Evolutionary conservation across 331 rosid species (phyloP), one percentile per base, ranked within the genome.

Genomic region (Pyrus hybrid): DNA sequence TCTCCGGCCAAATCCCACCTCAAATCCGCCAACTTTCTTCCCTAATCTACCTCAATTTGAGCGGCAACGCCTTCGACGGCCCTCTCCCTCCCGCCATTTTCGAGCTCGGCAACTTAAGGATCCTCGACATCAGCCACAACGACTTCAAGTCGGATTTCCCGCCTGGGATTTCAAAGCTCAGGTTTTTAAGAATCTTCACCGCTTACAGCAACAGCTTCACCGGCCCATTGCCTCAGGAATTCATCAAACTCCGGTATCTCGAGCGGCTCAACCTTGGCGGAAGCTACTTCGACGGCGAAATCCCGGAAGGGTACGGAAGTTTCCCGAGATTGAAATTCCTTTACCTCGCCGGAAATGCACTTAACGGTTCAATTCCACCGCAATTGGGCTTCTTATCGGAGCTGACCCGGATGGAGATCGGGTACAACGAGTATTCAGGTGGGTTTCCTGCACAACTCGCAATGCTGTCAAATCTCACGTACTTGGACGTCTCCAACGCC

Each of bases 181-280:
- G 71, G 76, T 90, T 91, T 80, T 78, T 95, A 63, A 82, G 88
- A 16, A 51, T 84, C 71, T 95, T 95, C 81, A 77, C 86, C 53
- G 96, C 98, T 72, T 95, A 80, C 77, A 95, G 97, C 78, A 95
- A 95, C 86, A 89, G 76, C 88, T 92, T 95, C 81, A 74, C 84
- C 0, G 98, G 99, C 6, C 84, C 91, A 5, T 68, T 95, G 16
- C 94, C 93, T 1, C 71, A 53, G 53, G 99, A 95, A 13, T 30
- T 95, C n/a, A 53, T 43, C 65, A 43, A 67, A 53, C 96, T 90
- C 14, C 85, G 85, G n/a, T 86, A 61, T 62, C 93, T 95, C 1
- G 93, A 95, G 69, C 81, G 77, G 18, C 92, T 95, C 41, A 90
- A 89, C 86, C 97, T 95, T 43, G 95, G 97, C 6, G 99, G 99